Evolutionary conservation across 2,329 filamentous ascomycete species (phyloP), one percentile per base, ranked within the genome.

Genomic region (Penicillium decumbens): DNA sequence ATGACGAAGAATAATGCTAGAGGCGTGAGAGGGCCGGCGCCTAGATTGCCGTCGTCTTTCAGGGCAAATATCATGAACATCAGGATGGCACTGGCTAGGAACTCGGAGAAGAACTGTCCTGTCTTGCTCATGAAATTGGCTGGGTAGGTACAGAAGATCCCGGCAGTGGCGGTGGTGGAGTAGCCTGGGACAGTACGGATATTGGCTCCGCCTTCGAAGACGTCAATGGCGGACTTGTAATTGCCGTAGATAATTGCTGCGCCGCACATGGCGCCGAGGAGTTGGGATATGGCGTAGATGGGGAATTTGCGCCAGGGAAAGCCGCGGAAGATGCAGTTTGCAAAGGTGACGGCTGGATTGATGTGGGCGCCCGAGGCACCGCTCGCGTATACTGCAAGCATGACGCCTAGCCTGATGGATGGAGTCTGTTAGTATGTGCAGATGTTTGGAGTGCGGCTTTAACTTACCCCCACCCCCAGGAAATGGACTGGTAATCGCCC

Each of bases 131-230:
- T 77, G 66, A 88, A 74, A 1, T 61, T 57, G 1, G 68, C 70
- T 0, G 85, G 85, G 59, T 89, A 89, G 0, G 86, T 88, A 74
- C 81, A 85, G 65, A 89, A 89, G 55, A 89, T 81, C 2, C 80
- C 84, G 0, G 83, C 86, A 5, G 84, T 84, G 1, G 84, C 78
- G 39, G 79, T 85, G 24, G 71, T 65, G 7, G 73, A 78, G 35
- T 69, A 79, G 7, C 63, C 69, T 2, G 77, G 77, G 0, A 88
- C 84, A 1, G 83, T 88, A 23, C 85, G 77, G 49, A 85, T 75
- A 12, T 77, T 45, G 1, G 65, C 73, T 2, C 75, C 66, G 1
- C 83, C 85, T 65, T 88, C 84, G 57, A 79, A 82, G 20, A 69
- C 65, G 57, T 87, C 78, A 57, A 89, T 86, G 28, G 82, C 83